phyloP scores from a whole-genome alignment of 2,329 filamentous ascomycete species.

The Hortaea werneckii region DNA sequence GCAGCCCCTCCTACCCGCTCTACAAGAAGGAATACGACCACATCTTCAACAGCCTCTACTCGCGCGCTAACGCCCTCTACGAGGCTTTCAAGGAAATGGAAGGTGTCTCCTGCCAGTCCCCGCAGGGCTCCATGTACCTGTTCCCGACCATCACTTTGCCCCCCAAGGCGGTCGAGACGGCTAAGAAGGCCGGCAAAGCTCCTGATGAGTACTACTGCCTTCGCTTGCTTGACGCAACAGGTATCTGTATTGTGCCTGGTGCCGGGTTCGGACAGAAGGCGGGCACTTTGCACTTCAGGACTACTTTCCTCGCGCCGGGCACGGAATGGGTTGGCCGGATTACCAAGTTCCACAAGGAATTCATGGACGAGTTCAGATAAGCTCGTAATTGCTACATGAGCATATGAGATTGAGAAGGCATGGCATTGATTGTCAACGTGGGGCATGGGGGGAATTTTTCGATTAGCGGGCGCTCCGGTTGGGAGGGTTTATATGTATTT shows the following conservation, averaged over 20 bases:
- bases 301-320: constrained; percentile 90
- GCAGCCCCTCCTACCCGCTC: constrained; percentile 72
- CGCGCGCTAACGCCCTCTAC: constrained; percentile 76
- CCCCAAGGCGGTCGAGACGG: constrained; percentile 64
- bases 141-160: constrained; percentile 88
- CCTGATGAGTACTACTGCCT: constrained; percentile 94
- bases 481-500: too few species aligned
- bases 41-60: constrained; percentile 68
- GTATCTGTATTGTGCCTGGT: constrained; percentile 87
- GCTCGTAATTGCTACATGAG: neutral
- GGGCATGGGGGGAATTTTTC: too few species aligned
- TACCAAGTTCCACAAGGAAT: constrained; percentile 80
- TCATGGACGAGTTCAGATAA: constrained; percentile 67
- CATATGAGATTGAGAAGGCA: too few species aligned
- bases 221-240: constrained; percentile 81
- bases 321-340: constrained; percentile 89
- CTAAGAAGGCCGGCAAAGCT: constrained; percentile 58
- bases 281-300: constrained; percentile 84
- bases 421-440: too few species aligned
- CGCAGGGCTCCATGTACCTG: constrained; percentile 96
- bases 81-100: constrained; percentile 91
- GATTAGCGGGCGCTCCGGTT: too few species aligned
- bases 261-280: constrained; percentile 91
- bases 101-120: constrained; percentile 79
- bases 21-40: constrained; percentile 77